Base-by-base conservation (phyloP, 345 rosid species). In the Adansonia digitata region DNA sequence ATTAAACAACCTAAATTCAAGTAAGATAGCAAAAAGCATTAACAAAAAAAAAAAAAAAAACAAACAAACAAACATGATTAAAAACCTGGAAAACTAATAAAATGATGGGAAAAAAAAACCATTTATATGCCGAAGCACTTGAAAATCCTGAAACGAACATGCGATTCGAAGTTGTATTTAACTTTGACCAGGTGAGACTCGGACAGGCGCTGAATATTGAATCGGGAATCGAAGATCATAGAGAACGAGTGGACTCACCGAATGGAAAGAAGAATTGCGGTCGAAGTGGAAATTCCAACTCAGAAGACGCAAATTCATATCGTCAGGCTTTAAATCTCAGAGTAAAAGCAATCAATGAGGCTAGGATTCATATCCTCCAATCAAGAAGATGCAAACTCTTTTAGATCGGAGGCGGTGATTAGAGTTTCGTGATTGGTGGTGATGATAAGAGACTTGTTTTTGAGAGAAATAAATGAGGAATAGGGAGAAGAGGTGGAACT, bases 281-380 rank as follows among this genome's bases (percentile, higher is more conserved):
- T 27, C 5, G 35, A 55, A 53, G 61, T 63, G 48, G 63, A 53
- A 55, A 71, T n/a, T 52, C 31, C 46, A n/a, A 49, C 48, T 71
- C 74, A 35, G 62, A 71, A n/a, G n/a, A n/a, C n/a, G n/a, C n/a
- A n/a, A n/a, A n/a, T n/a, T n/a, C n/a, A n/a, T n/a, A n/a, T n/a
- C n/a, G n/a, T n/a, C n/a, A n/a, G n/a, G n/a, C n/a, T n/a, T n/a
- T n/a, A n/a, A 71, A 88, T 86, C 86, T 79, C 83, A 1, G 88
- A 81, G 75, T 88, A 86, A 53, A 87, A 88, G 39, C 73, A 76
- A 49, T 86, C 83, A 73, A 84, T 77, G 71, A 83, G 80, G 53
- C 77, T 74, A 62, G 74, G 72, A 80, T 86, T 88, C 53, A 84
- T 77, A 45, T 84, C 85, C n/a, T 80, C 80, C 75, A 84, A 15